These are phyloP conservation scores for Penicillium fimorum DNA, from an alignment of 495 filamentous ascomycete genomes.

Conservation along the genomic window DNA sequence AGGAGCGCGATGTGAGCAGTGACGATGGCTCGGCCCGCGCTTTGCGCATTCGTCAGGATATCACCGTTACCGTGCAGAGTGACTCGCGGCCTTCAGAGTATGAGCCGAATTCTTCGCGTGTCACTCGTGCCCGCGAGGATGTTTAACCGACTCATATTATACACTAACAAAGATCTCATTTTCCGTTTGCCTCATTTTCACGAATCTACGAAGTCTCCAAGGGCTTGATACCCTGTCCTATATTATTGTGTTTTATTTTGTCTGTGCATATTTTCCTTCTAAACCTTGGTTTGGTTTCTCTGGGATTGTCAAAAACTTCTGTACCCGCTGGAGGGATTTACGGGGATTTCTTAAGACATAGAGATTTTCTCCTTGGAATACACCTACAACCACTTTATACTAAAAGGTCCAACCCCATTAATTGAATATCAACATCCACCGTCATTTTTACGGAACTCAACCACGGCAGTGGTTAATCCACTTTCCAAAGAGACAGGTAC, in stretches of 20 bases:
- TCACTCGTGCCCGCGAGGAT: slow-evolving; percentile 18
- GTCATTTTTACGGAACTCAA: neutral
- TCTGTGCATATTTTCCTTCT: slow-evolving; percentile 20
- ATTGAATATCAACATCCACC: neutral
- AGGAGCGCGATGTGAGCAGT: slow-evolving; percentile 35
- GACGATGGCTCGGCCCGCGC: slow-evolving; percentile 44
- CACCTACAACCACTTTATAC: neutral
- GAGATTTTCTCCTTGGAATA: neutral
- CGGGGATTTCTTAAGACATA: neutral
- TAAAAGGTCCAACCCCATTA: neutral
- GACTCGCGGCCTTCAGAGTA: slow-evolving; percentile 32
- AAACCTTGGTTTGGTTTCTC: slow-evolving; percentile 2
- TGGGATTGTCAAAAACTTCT: neutral
- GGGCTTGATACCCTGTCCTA: slow-evolving; percentile 24
- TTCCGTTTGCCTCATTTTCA: slow-evolving; percentile 4
- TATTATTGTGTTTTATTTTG: neutral
- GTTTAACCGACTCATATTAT: slow-evolving; percentile 11
- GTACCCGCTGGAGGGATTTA: neutral
- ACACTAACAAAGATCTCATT: neutral
- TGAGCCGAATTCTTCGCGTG: slow-evolving; percentile 15
- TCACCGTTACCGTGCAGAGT: slow-evolving; percentile 45
- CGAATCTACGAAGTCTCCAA: slow-evolving; percentile 22
- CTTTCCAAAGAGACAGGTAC: neutral
- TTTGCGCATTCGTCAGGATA: slow-evolving; percentile 46
- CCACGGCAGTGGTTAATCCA: neutral